Evolutionary conservation across 2,329 filamentous ascomycete species (phyloP).

Genomic region (Geosmithia putterillii): DNA sequence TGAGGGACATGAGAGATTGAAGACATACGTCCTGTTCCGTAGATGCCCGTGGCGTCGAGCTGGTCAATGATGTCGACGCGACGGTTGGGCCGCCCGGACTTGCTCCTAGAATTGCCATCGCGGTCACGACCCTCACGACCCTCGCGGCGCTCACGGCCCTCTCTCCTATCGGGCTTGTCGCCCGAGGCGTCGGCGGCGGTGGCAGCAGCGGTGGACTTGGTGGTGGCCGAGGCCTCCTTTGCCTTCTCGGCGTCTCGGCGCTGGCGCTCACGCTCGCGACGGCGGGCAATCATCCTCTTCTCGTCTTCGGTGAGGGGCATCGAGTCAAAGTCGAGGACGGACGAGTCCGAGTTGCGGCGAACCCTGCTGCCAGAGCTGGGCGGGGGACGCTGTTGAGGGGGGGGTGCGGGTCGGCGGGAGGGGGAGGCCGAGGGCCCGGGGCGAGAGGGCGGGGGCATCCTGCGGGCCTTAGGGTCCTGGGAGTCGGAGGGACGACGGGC

Average conservation of each 20-base stretch:
- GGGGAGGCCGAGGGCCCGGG: slow-evolving; percentile 13
- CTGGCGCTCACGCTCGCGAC: slow-evolving; percentile 14
- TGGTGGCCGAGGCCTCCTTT: slow-evolving; percentile 1
- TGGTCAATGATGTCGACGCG: slow-evolving; percentile 89
- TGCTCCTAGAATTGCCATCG: slow-evolving; percentile 16
- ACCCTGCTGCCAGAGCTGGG: slow-evolving; percentile 26
- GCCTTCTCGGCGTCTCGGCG: slow-evolving; percentile 4
- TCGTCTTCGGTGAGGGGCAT: slow-evolving; percentile 47
- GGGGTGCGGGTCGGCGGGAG: slow-evolving; percentile 14
- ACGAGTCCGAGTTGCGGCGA: slow-evolving; percentile 72
- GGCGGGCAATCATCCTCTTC: slow-evolving; percentile 23
- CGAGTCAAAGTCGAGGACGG: slow-evolving; percentile 45
- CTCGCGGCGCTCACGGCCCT: slow-evolving; percentile 5
- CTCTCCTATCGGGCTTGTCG: slow-evolving; percentile 1
- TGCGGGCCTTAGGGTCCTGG: slow-evolving; percentile 36
- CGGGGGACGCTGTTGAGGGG: slow-evolving; percentile 17
- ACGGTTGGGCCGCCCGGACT: slow-evolving; percentile 31
- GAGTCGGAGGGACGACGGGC: slow-evolving; percentile 7
- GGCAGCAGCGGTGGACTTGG: not conserved
- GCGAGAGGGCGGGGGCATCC: slow-evolving; percentile 16
- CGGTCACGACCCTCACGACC: slow-evolving; percentile 10
- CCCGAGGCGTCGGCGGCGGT: not conserved
- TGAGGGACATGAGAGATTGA: not conserved
- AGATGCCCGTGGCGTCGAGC: slow-evolving; percentile 90
- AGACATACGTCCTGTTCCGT: slow-evolving; percentile 74